Conservation (phyloP, 495 filamentous ascomycete species). For the Penicillium manginii region DNA sequence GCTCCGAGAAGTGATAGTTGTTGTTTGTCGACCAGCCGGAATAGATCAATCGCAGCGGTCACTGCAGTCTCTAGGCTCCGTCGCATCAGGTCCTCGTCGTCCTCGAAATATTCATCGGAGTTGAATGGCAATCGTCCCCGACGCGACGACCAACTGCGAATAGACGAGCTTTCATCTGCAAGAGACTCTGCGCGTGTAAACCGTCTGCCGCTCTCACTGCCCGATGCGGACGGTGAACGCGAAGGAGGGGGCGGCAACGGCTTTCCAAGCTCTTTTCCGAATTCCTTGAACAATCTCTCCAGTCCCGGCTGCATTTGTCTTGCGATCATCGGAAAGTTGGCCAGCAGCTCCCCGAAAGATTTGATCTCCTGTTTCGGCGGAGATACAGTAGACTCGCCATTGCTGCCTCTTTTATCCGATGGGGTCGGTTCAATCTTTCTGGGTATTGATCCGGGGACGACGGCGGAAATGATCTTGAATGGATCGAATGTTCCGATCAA, state of each 20-base stretch:
- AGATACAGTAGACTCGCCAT: constrained; percentile 37
- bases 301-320: constrained; percentile 94
- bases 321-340: constrained; percentile 94
- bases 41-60: constrained; percentile 91
- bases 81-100: constrained; percentile 87
- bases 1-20: constrained; percentile 90
- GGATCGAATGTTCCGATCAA: constrained; percentile 83
- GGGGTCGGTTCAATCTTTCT: constrained; percentile 25
- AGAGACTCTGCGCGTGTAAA: constrained; percentile 28
- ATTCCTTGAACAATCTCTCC: constrained; percentile 88
- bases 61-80: constrained; percentile 87
- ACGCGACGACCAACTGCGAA: constrained; percentile 42
- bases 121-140: constrained; percentile 49
- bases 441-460: constrained; percentile 49
- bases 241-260: constrained; percentile 80
- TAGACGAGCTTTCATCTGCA: constrained; percentile 38
- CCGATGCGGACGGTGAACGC: constrained; percentile 47
- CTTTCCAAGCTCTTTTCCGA: constrained; percentile 81
- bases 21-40: constrained; percentile 93
- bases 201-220: constrained; percentile 30
- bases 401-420: constrained; percentile 37
- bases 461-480: constrained; percentile 64
- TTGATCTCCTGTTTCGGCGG: constrained; percentile 86
- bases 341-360: constrained; percentile 87
- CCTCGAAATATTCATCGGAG: constrained; percentile 62